Evolutionary conservation across 2,329 filamentous ascomycete genomes (phyloP).

Genomic region (Ophiostoma tasmaniense): DNA sequence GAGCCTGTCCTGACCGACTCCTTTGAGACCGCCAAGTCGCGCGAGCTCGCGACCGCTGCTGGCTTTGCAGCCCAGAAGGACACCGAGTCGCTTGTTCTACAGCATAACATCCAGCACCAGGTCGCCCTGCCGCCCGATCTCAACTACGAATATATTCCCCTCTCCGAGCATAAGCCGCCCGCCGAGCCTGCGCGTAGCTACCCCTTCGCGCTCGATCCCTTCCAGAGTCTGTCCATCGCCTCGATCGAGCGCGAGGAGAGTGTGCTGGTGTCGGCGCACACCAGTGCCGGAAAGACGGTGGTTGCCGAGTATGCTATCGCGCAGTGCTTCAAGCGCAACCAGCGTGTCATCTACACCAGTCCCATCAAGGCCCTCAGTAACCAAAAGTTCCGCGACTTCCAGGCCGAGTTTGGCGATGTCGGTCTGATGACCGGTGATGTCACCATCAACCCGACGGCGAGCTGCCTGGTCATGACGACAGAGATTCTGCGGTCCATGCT

Average conservation of each 20-base stretch:
- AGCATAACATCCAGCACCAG: slow-evolving; percentile 97
- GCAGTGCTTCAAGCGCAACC: slow-evolving; percentile 92
- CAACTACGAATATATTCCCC: slow-evolving; percentile 89
- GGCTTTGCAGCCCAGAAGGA: slow-evolving; percentile 58
- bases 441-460: slow-evolving; percentile 97
- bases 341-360: slow-evolving; percentile 97
- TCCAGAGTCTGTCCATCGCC: slow-evolving; percentile 88
- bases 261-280: slow-evolving; percentile 93
- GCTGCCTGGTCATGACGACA: slow-evolving; percentile 97
- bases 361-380: slow-evolving; percentile 98
- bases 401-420: slow-evolving; percentile 90
- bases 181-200: slow-evolving; percentile 75
- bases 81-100: slow-evolving; percentile 65
- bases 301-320: slow-evolving; percentile 98
- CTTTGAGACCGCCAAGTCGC: slow-evolving; percentile 89
- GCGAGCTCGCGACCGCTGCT: slow-evolving; percentile 75
- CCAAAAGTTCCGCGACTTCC: slow-evolving; percentile 96
- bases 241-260: slow-evolving; percentile 96
- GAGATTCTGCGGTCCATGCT: slow-evolving; percentile 98
- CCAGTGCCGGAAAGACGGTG: slow-evolving; percentile 94
- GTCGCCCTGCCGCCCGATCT: slow-evolving; percentile 89
- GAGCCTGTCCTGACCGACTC: slow-evolving; percentile 80
- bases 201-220: slow-evolving; percentile 89
- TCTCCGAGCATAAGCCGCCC: slow-evolving; percentile 87
- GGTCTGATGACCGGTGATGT: slow-evolving; percentile 98